A percentile compares a stretch with the other conserved stretches of the same genome.
These are phyloP conservation scores for Rutidosis leptorrhynchoides DNA, from an alignment of 129 eudicot species.

Conservation along the genomic window DNA sequence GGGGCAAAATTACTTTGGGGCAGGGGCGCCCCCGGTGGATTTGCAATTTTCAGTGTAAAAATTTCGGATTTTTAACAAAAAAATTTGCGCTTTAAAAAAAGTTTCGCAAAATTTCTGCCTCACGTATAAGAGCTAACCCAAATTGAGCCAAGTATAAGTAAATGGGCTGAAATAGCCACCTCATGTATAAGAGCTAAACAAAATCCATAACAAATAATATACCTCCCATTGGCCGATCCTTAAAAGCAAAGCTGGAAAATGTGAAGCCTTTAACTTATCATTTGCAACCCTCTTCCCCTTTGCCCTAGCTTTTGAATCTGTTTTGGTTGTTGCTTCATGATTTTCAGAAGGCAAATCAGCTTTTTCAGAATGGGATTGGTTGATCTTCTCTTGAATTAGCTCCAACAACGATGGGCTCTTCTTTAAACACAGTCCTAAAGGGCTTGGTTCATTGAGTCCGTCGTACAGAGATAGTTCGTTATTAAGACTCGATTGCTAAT, in stretches of 20 bases:
- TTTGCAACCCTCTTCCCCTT: constrained; percentile 25
- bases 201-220: constrained; percentile 3
- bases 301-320: constrained; percentile 28
- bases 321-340: constrained; percentile 30
- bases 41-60: too few species aligned
- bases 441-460: constrained; percentile 86
- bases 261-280: constrained; percentile 85
- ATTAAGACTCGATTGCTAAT: constrained; percentile 33
- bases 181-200: constrained; percentile 6
- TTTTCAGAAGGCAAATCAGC: constrained; percentile 28
- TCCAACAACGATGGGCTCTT: constrained; percentile 88
- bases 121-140: neutral
- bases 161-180: constrained; percentile 7
- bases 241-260: constrained; percentile 65
- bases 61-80: too few species aligned
- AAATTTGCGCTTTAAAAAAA: too few species aligned
- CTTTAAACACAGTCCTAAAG: constrained; percentile 77
- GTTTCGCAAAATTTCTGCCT: too few species aligned
- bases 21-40: too few species aligned
- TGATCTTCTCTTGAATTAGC: constrained; percentile 67
- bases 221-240: constrained; percentile 91
- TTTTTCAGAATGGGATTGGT: constrained; percentile 33
- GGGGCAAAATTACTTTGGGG: too few species aligned
- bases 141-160: constrained; percentile 3
- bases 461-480: constrained; percentile 44